Evolutionary conservation across 768 basidiomycete species (phyloP).

Genomic region (Suillus fuscotomentosus): DNA sequence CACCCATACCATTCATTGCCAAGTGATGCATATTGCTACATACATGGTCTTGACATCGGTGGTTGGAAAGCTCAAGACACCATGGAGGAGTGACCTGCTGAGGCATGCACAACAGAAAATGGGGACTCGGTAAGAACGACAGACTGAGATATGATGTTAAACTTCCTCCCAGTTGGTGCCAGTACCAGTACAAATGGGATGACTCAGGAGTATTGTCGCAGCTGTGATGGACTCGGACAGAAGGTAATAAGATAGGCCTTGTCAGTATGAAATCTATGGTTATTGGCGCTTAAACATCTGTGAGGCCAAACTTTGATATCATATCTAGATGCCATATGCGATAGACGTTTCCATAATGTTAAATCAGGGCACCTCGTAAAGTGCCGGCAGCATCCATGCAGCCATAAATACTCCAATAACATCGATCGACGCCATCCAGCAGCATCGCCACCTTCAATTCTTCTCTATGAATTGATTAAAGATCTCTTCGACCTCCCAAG

Average conservation of each 20-base stretch:
- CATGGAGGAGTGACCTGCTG: no score
- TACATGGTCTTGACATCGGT: no score
- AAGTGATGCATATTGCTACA: no score
- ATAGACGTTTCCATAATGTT: not conserved
- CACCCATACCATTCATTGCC: no score
- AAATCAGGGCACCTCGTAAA: not conserved
- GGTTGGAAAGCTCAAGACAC: no score
- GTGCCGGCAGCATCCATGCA: not conserved
- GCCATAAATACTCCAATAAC: not conserved
- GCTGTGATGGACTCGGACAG: not conserved
- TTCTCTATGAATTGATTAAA: conserved; percentile 36
- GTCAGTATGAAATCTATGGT: not conserved
- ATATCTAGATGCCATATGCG: not conserved
- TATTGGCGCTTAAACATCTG: not conserved
- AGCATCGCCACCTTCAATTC: not conserved
- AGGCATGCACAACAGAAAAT: no score
- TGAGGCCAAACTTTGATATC: not conserved
- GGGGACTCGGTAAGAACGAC: no score
- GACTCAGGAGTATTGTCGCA: not conserved
- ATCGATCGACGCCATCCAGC: not conserved
- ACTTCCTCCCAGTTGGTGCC: no score
- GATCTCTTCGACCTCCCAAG: conserved; percentile 94
- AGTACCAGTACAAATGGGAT: no score
- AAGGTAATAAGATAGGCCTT: not conserved
- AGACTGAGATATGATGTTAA: no score